Conservation (phyloP, 306 rosid species). For the Acacia crassicarpa region DNA sequence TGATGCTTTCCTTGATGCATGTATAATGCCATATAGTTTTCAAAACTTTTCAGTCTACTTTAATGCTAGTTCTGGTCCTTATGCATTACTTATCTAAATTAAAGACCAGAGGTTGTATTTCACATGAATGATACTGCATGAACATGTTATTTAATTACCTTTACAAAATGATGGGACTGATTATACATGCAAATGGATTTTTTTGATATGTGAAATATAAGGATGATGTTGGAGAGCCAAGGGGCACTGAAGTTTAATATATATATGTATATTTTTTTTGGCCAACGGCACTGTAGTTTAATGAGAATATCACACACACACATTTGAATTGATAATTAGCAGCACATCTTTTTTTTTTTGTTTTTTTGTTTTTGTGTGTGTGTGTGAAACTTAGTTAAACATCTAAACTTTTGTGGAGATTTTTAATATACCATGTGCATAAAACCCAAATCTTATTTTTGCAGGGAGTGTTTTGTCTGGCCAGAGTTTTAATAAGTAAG, state of each 20-base stretch:
- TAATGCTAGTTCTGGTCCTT: not conserved
- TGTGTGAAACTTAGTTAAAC: not conserved
- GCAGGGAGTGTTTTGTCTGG: not conserved
- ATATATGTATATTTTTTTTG: too few species aligned
- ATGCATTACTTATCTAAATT: too few species aligned
- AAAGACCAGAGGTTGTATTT: not conserved
- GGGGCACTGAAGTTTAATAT: not conserved
- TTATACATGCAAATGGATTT: not conserved
- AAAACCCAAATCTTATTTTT: not conserved
- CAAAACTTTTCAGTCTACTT: conserved; percentile 1
- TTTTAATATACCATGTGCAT: not conserved
- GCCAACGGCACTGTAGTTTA: not conserved
- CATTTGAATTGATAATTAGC: too few species aligned
- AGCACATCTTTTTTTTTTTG: not conserved
- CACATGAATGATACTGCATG: not conserved
- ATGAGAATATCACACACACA: not conserved
- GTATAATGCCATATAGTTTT: not conserved
- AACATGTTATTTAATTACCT: not conserved
- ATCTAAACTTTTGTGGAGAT: not conserved
- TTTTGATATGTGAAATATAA: not conserved
- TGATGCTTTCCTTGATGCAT: not conserved
- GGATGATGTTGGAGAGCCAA: not conserved
- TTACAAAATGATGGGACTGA: too few species aligned
- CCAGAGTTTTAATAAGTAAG: not conserved
- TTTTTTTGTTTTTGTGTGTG: too few species aligned